phyloP scores from a whole-genome alignment of 1,139 yeast species.

The Petasospora fabianii region DNA sequence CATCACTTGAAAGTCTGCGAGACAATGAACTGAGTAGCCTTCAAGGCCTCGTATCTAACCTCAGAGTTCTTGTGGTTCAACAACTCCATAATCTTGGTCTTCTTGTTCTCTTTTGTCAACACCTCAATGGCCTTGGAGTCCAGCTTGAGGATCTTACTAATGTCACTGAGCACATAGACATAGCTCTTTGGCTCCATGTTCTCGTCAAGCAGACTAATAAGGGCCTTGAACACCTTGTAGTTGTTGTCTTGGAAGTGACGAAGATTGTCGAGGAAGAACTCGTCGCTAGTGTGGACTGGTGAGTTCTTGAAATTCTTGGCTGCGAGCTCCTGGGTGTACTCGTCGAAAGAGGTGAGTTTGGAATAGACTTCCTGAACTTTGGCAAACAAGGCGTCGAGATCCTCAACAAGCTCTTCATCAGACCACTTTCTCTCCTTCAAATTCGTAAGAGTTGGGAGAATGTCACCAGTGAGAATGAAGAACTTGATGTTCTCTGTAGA shows the following conservation, averaged over 20 bases:
- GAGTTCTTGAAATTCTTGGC: slow-evolving; percentile 82
- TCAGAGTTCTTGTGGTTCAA: slow-evolving; percentile 82
- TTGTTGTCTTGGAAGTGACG: slow-evolving; percentile 71
- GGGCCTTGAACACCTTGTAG: slow-evolving; percentile 64
- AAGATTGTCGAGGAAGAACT: slow-evolving; percentile 87
- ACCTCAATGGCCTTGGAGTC: slow-evolving; percentile 53
- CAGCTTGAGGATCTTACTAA: slow-evolving; percentile 66
- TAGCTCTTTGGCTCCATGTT: slow-evolving; percentile 25
- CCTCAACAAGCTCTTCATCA: slow-evolving; percentile 84
- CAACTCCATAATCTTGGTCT: slow-evolving; percentile 78
- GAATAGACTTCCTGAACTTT: slow-evolving; percentile 68
- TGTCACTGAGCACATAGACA: slow-evolving; percentile 52
- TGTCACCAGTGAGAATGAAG: slow-evolving; percentile 72
- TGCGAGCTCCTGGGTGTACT: slow-evolving; percentile 79
- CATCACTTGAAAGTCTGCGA: slow-evolving; percentile 54
- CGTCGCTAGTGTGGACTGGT: slow-evolving; percentile 85
- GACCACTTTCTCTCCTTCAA: slow-evolving; percentile 88
- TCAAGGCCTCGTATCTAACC: slow-evolving; percentile 91
- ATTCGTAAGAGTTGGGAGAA: slow-evolving; percentile 62
- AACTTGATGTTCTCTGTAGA: slow-evolving; percentile 47
- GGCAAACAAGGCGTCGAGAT: slow-evolving; percentile 56
- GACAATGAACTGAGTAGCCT: slow-evolving; percentile 88
- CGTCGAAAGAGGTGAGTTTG: slow-evolving; percentile 87
- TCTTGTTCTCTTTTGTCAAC: slow-evolving; percentile 50
- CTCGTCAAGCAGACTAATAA: slow-evolving; percentile 41